Conservation (phyloP, 2,329 filamentous ascomycete species). For the Penicillium italicum region DNA sequence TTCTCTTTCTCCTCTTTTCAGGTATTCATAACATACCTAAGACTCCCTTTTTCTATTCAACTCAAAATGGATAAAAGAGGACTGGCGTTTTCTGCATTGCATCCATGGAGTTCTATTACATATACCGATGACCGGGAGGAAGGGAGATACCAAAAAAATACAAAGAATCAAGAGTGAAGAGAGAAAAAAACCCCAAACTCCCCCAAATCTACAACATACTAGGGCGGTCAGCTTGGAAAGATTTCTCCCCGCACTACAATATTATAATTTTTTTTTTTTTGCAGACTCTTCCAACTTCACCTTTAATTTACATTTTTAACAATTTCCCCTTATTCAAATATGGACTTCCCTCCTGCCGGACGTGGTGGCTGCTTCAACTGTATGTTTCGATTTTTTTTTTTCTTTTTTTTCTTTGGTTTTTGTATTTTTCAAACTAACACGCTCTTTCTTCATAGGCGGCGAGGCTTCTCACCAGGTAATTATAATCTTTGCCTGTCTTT, state of each 20-base stretch:
- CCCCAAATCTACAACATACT: no score
- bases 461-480: constrained; percentile 71
- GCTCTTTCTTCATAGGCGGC: constrained; percentile 55
- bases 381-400: constrained; percentile 35
- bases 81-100: neutral
- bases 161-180: neutral
- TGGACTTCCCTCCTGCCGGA: constrained; percentile 49
- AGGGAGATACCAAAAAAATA: neutral
- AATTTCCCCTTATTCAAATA: constrained; percentile 39
- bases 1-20: no score
- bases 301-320: no score
- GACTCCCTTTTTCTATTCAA: neutral
- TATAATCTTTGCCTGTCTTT: constrained; percentile 15
- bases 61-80: neutral
- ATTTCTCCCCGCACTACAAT: constrained; percentile 25
- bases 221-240: constrained; percentile 16
- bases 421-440: constrained; percentile 18
- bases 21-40: no score
- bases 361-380: constrained; percentile 59
- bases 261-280: constrained; percentile 15
- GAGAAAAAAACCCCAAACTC: neutral
- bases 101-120: neutral
- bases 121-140: neutral
- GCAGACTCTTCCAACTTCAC: constrained; percentile 11
- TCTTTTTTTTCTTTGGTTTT: no score